Conservation (phyloP, 2,329 filamentous ascomycete species). For the Epichloe scottii region DNA sequence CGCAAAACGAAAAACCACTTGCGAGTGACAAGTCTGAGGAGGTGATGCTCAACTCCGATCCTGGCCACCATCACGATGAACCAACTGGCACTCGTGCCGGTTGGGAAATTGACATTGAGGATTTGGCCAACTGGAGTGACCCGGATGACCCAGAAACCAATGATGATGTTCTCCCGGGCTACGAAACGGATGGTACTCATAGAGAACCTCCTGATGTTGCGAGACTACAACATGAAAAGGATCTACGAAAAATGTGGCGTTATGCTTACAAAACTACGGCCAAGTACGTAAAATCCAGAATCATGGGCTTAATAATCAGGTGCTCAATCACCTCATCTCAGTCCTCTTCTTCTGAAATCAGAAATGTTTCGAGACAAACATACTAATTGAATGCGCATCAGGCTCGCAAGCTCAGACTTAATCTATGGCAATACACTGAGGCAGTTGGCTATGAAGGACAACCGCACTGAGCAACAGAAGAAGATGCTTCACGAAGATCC, state of each 20-base stretch:
- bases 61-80: constrained; percentile 7
- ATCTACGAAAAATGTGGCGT: constrained; percentile 28
- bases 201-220: constrained; percentile 20
- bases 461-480: constrained; percentile 19
- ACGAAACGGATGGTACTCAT: constrained; percentile 23
- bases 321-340: not conserved
- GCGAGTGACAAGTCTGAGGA: not conserved
- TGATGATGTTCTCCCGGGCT: constrained; percentile 22
- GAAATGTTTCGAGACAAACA: not conserved
- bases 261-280: constrained; percentile 27
- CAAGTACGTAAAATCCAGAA: constrained; percentile 21
- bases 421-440: constrained; percentile 46
- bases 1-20: not conserved
- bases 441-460: constrained; percentile 29
- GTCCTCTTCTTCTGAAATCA: not conserved
- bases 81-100: constrained; percentile 10
- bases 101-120: constrained; percentile 24
- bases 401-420: constrained; percentile 34
- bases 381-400: constrained; percentile 3
- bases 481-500: constrained; percentile 21
- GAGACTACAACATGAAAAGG: constrained; percentile 28
- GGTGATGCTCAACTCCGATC: not conserved
- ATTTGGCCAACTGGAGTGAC: constrained; percentile 24
- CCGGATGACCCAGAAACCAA: constrained; percentile 22
- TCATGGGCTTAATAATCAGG: too few species aligned